phyloP scores from a whole-genome alignment of 176 grass and related monocot species.

The Bothriochloa decipiens region DNA sequence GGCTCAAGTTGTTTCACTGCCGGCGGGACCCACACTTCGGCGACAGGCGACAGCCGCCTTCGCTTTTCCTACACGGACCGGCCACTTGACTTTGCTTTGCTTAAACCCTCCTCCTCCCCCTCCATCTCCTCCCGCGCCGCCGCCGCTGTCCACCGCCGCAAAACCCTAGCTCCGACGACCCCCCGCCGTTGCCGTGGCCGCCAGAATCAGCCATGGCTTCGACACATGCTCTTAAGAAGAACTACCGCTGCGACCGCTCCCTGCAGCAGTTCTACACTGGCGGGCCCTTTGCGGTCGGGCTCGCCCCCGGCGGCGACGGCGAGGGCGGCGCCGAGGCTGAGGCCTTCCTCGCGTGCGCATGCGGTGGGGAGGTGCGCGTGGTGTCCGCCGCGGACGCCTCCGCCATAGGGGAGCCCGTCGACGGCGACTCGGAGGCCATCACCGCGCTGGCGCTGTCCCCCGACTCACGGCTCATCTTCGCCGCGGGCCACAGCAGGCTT shows the following conservation, averaged over 20 bases:
- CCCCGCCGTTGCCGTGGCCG: neutral
- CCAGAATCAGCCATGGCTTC: constrained; percentile 21
- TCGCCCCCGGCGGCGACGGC: constrained; percentile 23
- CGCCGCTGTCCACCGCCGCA: neutral
- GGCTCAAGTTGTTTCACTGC: neutral
- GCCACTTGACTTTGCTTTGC: neutral
- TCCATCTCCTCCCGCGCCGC: constrained; percentile 34
- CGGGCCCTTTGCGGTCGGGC: constrained; percentile 72
- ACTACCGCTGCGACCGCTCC: constrained; percentile 73
- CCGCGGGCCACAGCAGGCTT: constrained; percentile 73
- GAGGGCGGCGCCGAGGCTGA: constrained; percentile 46
- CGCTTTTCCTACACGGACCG: neutral
- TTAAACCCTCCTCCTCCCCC: constrained; percentile 45
- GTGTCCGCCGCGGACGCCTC: constrained; percentile 64
- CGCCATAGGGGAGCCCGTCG: constrained; percentile 50
- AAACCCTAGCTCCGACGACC: constrained; percentile 43
- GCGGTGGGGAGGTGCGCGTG: constrained; percentile 73
- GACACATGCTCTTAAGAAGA: constrained; percentile 51
- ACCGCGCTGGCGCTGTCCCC: constrained; percentile 72
- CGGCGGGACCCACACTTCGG: neutral
- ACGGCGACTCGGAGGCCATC: constrained; percentile 64
- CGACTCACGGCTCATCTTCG: constrained; percentile 69
- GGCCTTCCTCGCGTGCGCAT: constrained; percentile 82
- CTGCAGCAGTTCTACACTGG: constrained; percentile 93
- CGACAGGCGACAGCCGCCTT: neutral